Percentiles rank a stretch among this genome's conserved stretches.
Evolutionary conservation across 768 basidiomycete species (phyloP).

Genomic region (Tylopilus cervinicoccineus): DNA sequence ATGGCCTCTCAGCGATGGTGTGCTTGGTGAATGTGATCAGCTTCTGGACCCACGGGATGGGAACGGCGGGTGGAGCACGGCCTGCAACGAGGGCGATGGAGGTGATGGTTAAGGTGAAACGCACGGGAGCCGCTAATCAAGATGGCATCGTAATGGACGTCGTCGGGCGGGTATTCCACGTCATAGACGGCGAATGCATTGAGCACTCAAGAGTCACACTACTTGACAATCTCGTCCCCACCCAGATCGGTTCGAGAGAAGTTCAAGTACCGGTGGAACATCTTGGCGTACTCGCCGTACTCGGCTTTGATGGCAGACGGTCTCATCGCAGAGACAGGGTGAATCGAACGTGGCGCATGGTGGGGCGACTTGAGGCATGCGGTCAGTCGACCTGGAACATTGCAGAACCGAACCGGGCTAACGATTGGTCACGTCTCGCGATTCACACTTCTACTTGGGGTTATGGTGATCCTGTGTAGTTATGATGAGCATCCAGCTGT

Average conservation of each 20-base stretch:
- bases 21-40: constrained; percentile 56
- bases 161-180: constrained; percentile 56
- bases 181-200: constrained; percentile 66
- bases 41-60: constrained; percentile 63
- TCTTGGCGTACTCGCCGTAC: constrained; percentile 51
- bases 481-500: no score
- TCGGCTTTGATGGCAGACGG: constrained; percentile 29
- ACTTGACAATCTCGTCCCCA: no score
- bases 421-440: no score
- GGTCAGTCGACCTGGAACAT: no score
- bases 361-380: background rate
- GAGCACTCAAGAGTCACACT: no score
- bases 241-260: no score
- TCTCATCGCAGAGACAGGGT: background rate
- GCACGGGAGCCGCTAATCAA: constrained; percentile 82
- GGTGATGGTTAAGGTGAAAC: constrained; percentile 15
- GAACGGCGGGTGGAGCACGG: background rate
- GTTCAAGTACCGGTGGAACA: constrained; percentile 50
- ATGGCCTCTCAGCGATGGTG: constrained; percentile 47
- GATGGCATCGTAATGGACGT: constrained; percentile 56
- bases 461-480: no score
- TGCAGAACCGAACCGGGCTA: no score
- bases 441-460: no score
- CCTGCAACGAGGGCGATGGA: constrained; percentile 34
- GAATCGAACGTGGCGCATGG: background rate